Evolutionary conservation across 2,329 filamentous ascomycete species (phyloP).

Genomic region (Colletotrichum orchidophilum): DNA sequence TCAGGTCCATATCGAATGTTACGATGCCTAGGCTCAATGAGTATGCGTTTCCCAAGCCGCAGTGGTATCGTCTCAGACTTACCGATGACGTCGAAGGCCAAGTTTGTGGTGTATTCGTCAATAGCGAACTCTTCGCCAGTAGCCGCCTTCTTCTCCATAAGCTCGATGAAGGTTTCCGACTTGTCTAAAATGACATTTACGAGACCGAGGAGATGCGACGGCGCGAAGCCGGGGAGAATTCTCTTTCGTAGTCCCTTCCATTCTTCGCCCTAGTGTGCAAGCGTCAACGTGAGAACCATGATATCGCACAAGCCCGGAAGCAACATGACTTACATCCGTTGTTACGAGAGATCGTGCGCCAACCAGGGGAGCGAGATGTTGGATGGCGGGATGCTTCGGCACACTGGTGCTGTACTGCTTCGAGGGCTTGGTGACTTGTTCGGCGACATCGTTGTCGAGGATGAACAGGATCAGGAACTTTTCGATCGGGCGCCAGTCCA

Average conservation of each 20-base stretch:
- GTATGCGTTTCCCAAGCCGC: slow-evolving; percentile 21
- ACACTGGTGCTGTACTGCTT: slow-evolving; percentile 29
- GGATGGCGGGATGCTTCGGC: slow-evolving; percentile 28
- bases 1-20: slow-evolving; percentile 45
- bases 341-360: slow-evolving; percentile 26
- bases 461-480: slow-evolving; percentile 22
- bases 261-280: slow-evolving; percentile 9
- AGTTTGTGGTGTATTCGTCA: slow-evolving; percentile 40
- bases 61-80: not conserved
- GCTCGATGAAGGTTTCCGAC: slow-evolving; percentile 25
- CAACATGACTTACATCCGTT: not conserved
- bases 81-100: slow-evolving; percentile 52
- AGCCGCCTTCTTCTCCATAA: slow-evolving; percentile 41
- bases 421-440: slow-evolving; percentile 23
- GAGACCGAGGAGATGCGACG: slow-evolving; percentile 43
- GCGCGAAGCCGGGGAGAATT: slow-evolving; percentile 20
- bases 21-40: slow-evolving; percentile 36
- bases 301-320: not conserved
- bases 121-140: slow-evolving; percentile 41
- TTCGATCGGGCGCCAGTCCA: slow-evolving; percentile 25
- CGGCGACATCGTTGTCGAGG: slow-evolving; percentile 28
- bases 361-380: slow-evolving; percentile 20
- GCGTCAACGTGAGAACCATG: not conserved
- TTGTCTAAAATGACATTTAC: slow-evolving; percentile 39
- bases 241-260: slow-evolving; percentile 26